Conservation (phyloP, 148 eudicot species). For the Talinum fruticosum region DNA sequence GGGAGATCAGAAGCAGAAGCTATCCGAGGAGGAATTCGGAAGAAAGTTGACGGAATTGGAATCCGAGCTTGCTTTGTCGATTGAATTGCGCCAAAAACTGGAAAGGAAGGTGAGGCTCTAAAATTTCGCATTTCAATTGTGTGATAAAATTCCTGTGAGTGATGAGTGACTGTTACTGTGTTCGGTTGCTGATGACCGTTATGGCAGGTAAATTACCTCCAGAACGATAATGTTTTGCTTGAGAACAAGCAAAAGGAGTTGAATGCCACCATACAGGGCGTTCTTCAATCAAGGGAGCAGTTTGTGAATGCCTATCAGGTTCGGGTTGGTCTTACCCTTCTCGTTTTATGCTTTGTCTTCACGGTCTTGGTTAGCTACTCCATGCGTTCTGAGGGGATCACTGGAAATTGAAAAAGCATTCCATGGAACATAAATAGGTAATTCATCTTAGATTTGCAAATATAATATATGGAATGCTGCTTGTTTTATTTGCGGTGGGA, state of each 20-base stretch:
- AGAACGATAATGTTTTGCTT: conserved; percentile 51
- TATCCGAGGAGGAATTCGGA: conserved; percentile 38
- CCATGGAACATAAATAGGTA: neutral
- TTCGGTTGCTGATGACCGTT: conserved; percentile 5
- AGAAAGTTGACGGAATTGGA: conserved; percentile 42
- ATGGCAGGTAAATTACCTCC: conserved; percentile 46
- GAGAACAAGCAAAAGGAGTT: conserved; percentile 59
- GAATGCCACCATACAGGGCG: conserved; percentile 41
- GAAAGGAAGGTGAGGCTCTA: conserved; percentile 40
- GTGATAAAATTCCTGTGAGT: conserved; percentile 26
- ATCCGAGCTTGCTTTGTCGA: conserved; percentile 35
- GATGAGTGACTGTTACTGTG: neutral
- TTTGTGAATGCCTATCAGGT: conserved; percentile 59
- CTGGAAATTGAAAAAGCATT: neutral
- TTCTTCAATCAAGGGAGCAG: conserved; percentile 50
- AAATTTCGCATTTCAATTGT: conserved; percentile 12
- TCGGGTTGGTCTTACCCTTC: conserved; percentile 6
- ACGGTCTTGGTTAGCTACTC: too few relatives aligned
- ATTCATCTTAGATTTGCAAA: neutral
- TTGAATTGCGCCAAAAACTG: conserved; percentile 37
- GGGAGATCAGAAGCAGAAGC: conserved; percentile 40
- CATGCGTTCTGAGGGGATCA: neutral
- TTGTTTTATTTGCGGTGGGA: too few relatives aligned
- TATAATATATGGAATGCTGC: too few relatives aligned
- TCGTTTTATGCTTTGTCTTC: neutral